Evolutionary conservation across 805 yeast genomes (phyloP).

Genomic region (Monosporozyma unispora): DNA sequence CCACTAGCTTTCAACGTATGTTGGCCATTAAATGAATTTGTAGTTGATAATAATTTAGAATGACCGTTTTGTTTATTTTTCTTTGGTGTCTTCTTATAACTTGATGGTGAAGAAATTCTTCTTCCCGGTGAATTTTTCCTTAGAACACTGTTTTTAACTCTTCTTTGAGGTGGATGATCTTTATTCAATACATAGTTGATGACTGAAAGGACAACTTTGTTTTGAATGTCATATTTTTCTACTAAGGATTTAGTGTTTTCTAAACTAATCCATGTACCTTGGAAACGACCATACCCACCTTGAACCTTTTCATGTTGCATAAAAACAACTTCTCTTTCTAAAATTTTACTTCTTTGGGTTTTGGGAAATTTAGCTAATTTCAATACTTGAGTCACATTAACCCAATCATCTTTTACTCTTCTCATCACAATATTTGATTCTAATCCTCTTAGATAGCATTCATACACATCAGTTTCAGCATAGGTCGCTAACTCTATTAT

Average conservation of each 20-base stretch:
- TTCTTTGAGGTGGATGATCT: slow-evolving; percentile 36
- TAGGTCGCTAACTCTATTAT: slow-evolving; percentile 36
- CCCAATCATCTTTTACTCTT: slow-evolving; percentile 87
- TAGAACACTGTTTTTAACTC: slow-evolving; percentile 31
- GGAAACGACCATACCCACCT: slow-evolving; percentile 79
- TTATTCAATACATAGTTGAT: slow-evolving; percentile 45
- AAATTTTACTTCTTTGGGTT: slow-evolving; percentile 65
- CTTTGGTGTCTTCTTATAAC: slow-evolving; percentile 29
- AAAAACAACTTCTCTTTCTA: slow-evolving; percentile 65
- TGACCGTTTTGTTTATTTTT: slow-evolving; percentile 13
- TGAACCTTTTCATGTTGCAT: slow-evolving; percentile 71
- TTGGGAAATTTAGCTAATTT: slow-evolving; percentile 72
- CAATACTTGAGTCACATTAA: slow-evolving; percentile 75
- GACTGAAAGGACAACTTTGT: slow-evolving; percentile 41
- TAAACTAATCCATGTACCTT: slow-evolving; percentile 80
- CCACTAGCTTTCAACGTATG: slow-evolving; percentile 4
- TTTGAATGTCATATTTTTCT: slow-evolving; percentile 41
- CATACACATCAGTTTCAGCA: slow-evolving; percentile 46
- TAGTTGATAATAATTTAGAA: slow-evolving; percentile 4
- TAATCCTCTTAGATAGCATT: slow-evolving; percentile 51
- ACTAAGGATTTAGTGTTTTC: slow-evolving; percentile 53
- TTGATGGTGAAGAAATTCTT: slow-evolving; percentile 28
- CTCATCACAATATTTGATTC: slow-evolving; percentile 53
- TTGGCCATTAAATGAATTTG: slow-evolving; percentile 5
- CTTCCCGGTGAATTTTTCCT: slow-evolving; percentile 28